Evolutionary conservation across 495 filamentous ascomycete genomes (phyloP).

Genomic region (Aspergillus wentii): DNA sequence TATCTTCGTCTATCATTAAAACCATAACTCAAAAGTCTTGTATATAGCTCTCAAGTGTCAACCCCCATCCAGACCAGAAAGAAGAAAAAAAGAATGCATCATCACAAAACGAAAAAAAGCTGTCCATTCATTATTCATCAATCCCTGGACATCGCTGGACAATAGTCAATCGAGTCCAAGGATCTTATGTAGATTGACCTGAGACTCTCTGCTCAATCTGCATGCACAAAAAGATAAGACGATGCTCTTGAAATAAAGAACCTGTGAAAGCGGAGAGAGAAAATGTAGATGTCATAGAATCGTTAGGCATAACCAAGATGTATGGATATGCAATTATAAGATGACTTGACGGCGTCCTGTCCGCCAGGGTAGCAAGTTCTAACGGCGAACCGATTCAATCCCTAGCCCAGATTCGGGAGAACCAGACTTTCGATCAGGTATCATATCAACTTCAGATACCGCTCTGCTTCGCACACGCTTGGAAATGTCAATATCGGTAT

Average conservation of each 20-base stretch:
- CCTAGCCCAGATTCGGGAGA: no score
- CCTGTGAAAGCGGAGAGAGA: neutral
- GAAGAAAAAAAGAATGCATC: no score
- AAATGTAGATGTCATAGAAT: conserved; percentile 1
- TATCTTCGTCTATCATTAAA: no score
- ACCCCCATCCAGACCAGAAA: no score
- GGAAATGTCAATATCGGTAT: conserved; percentile 52
- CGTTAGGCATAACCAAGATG: neutral
- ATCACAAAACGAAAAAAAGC: no score
- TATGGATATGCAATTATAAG: no score
- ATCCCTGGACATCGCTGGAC: neutral
- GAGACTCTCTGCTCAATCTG: neutral
- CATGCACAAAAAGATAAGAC: neutral
- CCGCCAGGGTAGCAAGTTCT: no score
- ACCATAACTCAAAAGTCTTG: no score
- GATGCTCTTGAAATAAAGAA: neutral
- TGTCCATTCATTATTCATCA: neutral
- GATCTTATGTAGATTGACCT: no score
- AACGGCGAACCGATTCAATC: no score
- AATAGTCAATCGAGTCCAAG: no score
- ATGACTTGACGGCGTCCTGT: conserved; percentile 5
- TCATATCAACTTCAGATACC: conserved; percentile 20
- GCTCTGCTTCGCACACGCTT: conserved; percentile 33
- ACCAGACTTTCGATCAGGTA: conserved; percentile 8
- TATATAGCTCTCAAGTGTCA: no score